phyloP scores from a whole-genome alignment of 1,139 yeast species.

The Sugiyamaella grinbergsii region DNA sequence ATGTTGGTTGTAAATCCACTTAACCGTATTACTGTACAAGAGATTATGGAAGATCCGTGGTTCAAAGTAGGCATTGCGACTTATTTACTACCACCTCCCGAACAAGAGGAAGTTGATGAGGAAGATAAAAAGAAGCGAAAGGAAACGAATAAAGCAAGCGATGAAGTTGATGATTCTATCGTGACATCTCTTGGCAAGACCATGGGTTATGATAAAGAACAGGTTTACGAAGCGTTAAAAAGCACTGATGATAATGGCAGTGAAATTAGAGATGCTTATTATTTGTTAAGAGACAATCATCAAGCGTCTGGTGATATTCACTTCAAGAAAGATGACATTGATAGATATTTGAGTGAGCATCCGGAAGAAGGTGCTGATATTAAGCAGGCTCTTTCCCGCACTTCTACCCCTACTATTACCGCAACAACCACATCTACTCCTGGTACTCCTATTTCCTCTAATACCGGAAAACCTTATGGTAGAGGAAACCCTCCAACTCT shows the following conservation, averaged over 20 bases:
- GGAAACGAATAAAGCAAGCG: conserved; percentile 36
- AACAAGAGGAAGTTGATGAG: conserved; percentile 38
- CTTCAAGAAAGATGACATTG: conserved; percentile 39
- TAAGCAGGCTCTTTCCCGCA: conserved; percentile 15
- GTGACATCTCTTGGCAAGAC: conserved; percentile 77
- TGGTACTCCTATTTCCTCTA: conserved; percentile 23
- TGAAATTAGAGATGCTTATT: conserved; percentile 91
- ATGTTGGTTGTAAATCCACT: conserved; percentile 97
- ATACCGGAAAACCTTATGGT: conserved; percentile 21
- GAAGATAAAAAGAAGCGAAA: conserved; percentile 39
- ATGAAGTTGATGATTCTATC: conserved; percentile 71
- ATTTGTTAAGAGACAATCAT: conserved; percentile 77
- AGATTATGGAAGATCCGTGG: conserved; percentile 96
- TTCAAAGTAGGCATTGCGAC: conserved; percentile 82
- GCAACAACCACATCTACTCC: conserved; percentile 19
- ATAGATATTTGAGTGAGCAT: conserved; percentile 38
- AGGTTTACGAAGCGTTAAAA: conserved; percentile 73
- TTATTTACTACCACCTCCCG: conserved; percentile 70
- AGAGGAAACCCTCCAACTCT: conserved; percentile 41
- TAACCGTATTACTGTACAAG: conserved; percentile 92
- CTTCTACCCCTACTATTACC: conserved; percentile 17
- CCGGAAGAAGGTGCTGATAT: conserved; percentile 15
- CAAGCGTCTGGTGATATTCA: conserved; percentile 28
- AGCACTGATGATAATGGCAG: conserved; percentile 48
- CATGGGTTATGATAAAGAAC: conserved; percentile 92